Conservation (phyloP, 108 stramenopile species). For the Skeletonema tropicum region DNA sequence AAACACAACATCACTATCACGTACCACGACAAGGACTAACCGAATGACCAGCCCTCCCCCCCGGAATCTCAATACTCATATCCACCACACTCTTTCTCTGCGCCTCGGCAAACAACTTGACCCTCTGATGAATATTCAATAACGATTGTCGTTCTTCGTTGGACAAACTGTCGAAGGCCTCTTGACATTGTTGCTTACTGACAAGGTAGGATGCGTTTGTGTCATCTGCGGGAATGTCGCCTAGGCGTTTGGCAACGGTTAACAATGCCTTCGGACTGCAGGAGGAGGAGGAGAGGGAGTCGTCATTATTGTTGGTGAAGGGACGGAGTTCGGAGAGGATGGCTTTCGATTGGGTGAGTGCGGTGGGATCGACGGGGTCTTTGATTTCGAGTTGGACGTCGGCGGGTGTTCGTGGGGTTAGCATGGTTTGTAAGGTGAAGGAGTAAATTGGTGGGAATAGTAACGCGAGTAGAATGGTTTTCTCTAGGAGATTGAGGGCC, state of each 20-base stretch:
- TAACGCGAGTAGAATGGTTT: background rate
- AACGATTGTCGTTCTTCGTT: conserved; percentile 70
- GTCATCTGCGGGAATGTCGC: conserved; percentile 62
- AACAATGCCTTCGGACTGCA: conserved; percentile 50
- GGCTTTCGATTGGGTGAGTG: conserved; percentile 78
- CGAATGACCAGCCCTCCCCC: conserved; percentile 95
- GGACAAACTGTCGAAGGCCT: conserved; percentile 67
- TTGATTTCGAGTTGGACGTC: conserved; percentile 82
- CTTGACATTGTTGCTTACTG: conserved; percentile 58
- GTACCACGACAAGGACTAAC: conserved; percentile 88
- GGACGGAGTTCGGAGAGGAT: conserved; percentile 70
- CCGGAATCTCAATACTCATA: conserved; percentile 92
- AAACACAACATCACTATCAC: conserved; percentile 4
- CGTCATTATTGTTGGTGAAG: conserved; percentile 12
- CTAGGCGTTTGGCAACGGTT: conserved; percentile 67
- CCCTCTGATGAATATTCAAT: conserved; percentile 77
- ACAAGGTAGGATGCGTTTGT: conserved; percentile 43
- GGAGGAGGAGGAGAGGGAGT: background rate
- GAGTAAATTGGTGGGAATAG: background rate
- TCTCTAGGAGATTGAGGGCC: background rate
- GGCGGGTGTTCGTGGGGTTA: conserved; percentile 67
- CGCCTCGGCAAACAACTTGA: conserved; percentile 89
- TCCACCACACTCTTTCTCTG: conserved; percentile 88
- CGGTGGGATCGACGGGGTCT: conserved; percentile 87
- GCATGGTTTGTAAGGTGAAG: conserved; percentile 38